phyloP scores from a whole-genome alignment of 495 filamentous ascomycete species.

The Darksidea phi region DNA sequence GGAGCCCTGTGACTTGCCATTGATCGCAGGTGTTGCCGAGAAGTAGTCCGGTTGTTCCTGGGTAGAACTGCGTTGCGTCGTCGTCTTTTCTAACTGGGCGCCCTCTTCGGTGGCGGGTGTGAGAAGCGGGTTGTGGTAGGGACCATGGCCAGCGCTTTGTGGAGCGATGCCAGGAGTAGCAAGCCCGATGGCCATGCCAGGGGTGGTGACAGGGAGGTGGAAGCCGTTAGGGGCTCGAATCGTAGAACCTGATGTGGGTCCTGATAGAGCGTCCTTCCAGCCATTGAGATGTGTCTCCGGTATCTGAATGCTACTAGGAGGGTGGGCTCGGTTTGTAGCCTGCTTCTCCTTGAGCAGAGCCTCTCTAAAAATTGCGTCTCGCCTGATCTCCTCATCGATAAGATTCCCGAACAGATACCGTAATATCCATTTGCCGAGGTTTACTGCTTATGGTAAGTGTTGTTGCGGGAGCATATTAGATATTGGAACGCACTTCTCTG shows the following conservation, averaged over 20 bases:
- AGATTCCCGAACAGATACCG: conserved; percentile 88
- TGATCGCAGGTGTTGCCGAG: conserved; percentile 44
- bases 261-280: conserved; percentile 48
- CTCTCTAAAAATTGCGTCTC: conserved; percentile 71
- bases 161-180: conserved; percentile 61
- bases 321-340: conserved; percentile 53
- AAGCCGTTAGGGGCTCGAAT: conserved; percentile 63
- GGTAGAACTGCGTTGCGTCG: conserved; percentile 48
- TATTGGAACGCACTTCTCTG: conserved; percentile 74
- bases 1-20: not conserved
- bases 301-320: conserved; percentile 67
- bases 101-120: conserved; percentile 55
- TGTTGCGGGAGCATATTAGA: conserved; percentile 9
- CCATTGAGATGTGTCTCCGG: conserved; percentile 52
- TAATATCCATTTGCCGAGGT: conserved; percentile 94
- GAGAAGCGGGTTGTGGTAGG: conserved; percentile 42
- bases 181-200: conserved; percentile 72
- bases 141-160: conserved; percentile 37
- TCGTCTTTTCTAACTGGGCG: conserved; percentile 45
- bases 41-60: conserved; percentile 65
- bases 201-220: conserved; percentile 60
- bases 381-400: conserved; percentile 82
- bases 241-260: conserved; percentile 57
- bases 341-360: conserved; percentile 61
- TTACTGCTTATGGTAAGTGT: conserved; percentile 58